phyloP scores from a whole-genome alignment of 1,284 basidiomycete genomes.

The Ceratobasidium sp. region DNA sequence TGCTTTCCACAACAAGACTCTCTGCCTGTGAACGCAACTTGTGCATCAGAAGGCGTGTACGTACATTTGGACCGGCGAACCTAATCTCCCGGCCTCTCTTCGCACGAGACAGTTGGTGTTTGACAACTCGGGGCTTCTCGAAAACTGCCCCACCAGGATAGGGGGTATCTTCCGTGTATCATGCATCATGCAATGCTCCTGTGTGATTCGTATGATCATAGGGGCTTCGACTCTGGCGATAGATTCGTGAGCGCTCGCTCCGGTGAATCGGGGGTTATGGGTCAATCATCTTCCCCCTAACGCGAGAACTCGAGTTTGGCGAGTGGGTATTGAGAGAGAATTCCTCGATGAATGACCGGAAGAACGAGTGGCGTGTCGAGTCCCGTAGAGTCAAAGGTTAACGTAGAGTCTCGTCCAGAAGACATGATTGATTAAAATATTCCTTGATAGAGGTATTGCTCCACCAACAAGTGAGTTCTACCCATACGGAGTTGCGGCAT shows the following conservation, averaged over 20 bases:
- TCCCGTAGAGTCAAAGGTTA: neutral
- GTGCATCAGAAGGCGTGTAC: neutral
- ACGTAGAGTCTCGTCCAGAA: conserved; percentile 9
- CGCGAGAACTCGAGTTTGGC: conserved; percentile 1
- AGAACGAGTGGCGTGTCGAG: neutral
- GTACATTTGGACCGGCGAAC: neutral
- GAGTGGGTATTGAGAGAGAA: neutral
- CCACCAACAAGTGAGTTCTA: neutral
- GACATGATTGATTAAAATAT: conserved; percentile 4
- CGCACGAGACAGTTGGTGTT: neutral
- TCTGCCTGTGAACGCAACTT: neutral
- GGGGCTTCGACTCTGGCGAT: neutral
- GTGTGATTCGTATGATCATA: neutral
- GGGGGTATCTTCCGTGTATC: neutral
- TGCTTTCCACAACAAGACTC: neutral
- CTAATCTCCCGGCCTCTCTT: neutral
- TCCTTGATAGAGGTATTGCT: neutral
- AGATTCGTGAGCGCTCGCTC: neutral
- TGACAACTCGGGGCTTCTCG: neutral
- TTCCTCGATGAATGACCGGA: neutral
- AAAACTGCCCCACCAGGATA: neutral
- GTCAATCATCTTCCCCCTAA: conserved; percentile 25
- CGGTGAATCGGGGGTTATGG: conserved; percentile 13
- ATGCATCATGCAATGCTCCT: neutral
- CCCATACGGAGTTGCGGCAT: neutral